These are phyloP conservation scores for Voacanga thouarsii DNA, from an alignment of 257 asterid genomes.

Conservation along the genomic window DNA sequence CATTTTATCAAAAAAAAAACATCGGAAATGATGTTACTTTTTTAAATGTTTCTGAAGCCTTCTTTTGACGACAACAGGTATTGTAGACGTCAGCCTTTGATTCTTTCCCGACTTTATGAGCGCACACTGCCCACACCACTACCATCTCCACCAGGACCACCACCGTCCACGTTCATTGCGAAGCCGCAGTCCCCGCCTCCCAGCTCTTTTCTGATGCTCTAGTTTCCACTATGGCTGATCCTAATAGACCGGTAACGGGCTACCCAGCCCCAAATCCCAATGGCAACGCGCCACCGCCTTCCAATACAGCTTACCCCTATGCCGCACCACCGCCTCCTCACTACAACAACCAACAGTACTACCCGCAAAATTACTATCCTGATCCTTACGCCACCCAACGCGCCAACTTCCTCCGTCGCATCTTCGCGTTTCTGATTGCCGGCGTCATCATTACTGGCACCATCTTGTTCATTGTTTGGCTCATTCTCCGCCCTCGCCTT, in stretches of 20 bases:
- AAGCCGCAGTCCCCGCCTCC: neutral
- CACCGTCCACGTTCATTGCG: neutral
- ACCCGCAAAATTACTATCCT: constrained; percentile 31
- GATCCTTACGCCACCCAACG: constrained; percentile 52
- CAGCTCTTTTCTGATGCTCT: neutral
- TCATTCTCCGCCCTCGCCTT: constrained; percentile 75
- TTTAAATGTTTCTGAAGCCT: no score
- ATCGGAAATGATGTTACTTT: no score
- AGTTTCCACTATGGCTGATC: constrained; percentile 46
- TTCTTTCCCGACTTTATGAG: neutral
- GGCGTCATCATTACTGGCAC: constrained; percentile 49
- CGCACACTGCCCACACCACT: neutral
- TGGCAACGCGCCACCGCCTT: constrained; percentile 39
- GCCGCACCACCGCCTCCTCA: constrained; percentile 43
- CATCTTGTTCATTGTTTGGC: constrained; percentile 69
- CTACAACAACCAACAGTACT: constrained; percentile 36
- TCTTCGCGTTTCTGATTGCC: constrained; percentile 52
- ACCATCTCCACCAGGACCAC: neutral
- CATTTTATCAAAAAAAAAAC: no score
- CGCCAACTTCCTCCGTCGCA: constrained; percentile 70
- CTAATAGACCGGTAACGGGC: constrained; percentile 72
- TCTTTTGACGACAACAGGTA: no score
- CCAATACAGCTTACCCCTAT: constrained; percentile 50
- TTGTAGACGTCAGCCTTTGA: neutral
- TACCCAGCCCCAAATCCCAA: constrained; percentile 56